Base-by-base conservation (phyloP, 192 early-diverging fungal species). In the Lobosporangium transversale region DNA sequence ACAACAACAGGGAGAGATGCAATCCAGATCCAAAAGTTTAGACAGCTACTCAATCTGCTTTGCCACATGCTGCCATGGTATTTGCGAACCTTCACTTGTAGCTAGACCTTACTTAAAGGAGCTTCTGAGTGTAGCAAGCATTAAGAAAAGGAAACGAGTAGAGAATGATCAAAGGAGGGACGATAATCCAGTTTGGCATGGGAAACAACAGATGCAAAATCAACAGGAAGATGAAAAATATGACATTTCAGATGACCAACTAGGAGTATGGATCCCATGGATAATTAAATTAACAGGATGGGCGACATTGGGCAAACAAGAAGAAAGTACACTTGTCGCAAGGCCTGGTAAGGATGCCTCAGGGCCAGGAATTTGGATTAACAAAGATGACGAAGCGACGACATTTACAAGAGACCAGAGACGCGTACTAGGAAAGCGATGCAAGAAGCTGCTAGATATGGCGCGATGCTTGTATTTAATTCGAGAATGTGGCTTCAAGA, bases 61-160 rank as follows among this genome's bases (percentile, higher is more conserved):
- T 35, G 73, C 73, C 27, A 76, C 73, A 0, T 76, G 73, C 32
- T 76, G 73, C 52, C 73, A 76, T 57, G 73, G 73, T 15, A 66
- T 76, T 23, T 76, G 73, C 21, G 73, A 76, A 24, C 64, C 73
- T 10, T 56, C 58, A 3, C n/a, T 76, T n/a, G 64, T 76, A 2
- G 51, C 73, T 2, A 67, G 56, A 29, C 48, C 58, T 0, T 76
- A 67, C 26, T 45, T 76, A n/a, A 32, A n/a, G 10, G 65, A 76
- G n/a, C 58, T 76, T 2, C 51, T 76, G 5, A 57, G 48, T 31
- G 47, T 53, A 3, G 24, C 49, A 3, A 14, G 21, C n/a, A 26
- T 24, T 37, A 76, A 58, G 37, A 76, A 76, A n/a, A 50, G 73
- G 36, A 76, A 67, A 27, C 43, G 73, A 17, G 20, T 20, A 24